Percentiles rank a stretch among this genome's conserved stretches.
Evolutionary conservation across 1,284 basidiomycete species (phyloP).

Genomic region (Ustilago crameri): DNA sequence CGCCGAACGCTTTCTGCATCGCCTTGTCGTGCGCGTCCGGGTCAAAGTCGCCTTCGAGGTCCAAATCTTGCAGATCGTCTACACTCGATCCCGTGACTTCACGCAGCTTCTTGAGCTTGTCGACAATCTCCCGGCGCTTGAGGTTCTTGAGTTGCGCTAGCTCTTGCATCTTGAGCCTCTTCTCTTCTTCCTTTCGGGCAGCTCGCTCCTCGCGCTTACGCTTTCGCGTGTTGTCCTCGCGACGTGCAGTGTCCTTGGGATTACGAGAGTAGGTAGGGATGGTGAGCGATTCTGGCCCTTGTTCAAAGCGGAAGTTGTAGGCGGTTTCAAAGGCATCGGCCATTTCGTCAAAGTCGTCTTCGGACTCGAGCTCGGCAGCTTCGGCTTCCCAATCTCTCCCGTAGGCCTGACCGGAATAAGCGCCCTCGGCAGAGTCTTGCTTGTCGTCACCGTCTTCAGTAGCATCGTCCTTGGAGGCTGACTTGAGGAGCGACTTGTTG

Average conservation of each 20-base stretch:
- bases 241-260: constrained; percentile 56
- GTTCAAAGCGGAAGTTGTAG: constrained; percentile 68
- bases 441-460: constrained; percentile 15
- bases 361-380: constrained; percentile 64
- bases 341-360: constrained; percentile 62
- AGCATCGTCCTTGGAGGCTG: constrained; percentile 6
- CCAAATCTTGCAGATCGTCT: constrained; percentile 53
- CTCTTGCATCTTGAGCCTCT: constrained; percentile 61
- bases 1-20: constrained; percentile 62
- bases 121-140: constrained; percentile 61
- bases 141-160: constrained; percentile 58
- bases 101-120: constrained; percentile 60
- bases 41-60: constrained; percentile 66
- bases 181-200: constrained; percentile 63
- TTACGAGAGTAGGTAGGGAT: constrained; percentile 62
- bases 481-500: constrained; percentile 28
- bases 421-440: constrained; percentile 2
- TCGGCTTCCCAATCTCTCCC: constrained; percentile 66
- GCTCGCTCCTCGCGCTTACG: constrained; percentile 60
- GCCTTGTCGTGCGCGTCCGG: constrained; percentile 62
- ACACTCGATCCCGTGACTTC: constrained; percentile 59
- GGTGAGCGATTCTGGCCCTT: constrained; percentile 54
- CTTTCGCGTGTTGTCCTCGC: constrained; percentile 64
- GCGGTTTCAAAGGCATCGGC: constrained; percentile 67
- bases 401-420: constrained; percentile 12